These are phyloP conservation scores for Cardamine chenopodiifolia DNA, from an alignment of 345 rosid species.

Conservation along the genomic window DNA sequence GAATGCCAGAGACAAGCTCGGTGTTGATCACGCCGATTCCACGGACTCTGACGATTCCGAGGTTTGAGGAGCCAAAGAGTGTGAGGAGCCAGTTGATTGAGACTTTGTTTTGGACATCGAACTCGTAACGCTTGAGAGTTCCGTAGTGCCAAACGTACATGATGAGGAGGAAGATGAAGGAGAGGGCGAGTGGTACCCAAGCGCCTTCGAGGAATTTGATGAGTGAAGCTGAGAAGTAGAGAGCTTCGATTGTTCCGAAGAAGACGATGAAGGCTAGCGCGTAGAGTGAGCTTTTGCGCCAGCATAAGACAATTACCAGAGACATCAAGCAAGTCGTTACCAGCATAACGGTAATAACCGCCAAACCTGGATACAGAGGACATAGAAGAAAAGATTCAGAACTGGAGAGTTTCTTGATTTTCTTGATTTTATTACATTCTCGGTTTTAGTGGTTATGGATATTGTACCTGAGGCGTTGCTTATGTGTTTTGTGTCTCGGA, in stretches of 20 bases:
- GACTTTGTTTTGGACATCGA: constrained; percentile 91
- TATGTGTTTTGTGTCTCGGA: constrained; percentile 84
- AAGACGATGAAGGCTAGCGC: constrained; percentile 73
- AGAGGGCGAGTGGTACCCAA: constrained; percentile 89
- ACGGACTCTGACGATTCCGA: constrained; percentile 82
- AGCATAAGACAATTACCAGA: constrained; percentile 82
- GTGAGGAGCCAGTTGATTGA: constrained; percentile 87
- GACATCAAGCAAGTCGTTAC: constrained; percentile 97
- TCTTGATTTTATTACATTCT: not conserved
- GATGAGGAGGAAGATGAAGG: constrained; percentile 66
- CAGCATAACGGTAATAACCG: constrained; percentile 95
- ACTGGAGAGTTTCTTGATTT: not conserved
- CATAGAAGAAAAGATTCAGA: constrained; percentile 22
- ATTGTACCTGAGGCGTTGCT: constrained; percentile 86
- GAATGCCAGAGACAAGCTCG: constrained; percentile 92
- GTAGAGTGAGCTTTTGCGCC: constrained; percentile 70
- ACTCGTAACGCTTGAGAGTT: constrained; percentile 79
- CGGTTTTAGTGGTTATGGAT: not conserved
- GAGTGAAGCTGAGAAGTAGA: constrained; percentile 97
- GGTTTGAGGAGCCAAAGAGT: constrained; percentile 62
- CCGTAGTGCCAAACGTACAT: constrained; percentile 98
- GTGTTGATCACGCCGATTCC: constrained; percentile 94
- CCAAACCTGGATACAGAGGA: constrained; percentile 65
- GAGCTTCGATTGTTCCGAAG: constrained; percentile 84
- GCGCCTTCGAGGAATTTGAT: constrained; percentile 96